A percentile compares a stretch with the other conserved stretches of the same genome.
phyloP scores from a whole-genome alignment of 495 filamentous ascomycete species.

The Neurospora sp. region DNA sequence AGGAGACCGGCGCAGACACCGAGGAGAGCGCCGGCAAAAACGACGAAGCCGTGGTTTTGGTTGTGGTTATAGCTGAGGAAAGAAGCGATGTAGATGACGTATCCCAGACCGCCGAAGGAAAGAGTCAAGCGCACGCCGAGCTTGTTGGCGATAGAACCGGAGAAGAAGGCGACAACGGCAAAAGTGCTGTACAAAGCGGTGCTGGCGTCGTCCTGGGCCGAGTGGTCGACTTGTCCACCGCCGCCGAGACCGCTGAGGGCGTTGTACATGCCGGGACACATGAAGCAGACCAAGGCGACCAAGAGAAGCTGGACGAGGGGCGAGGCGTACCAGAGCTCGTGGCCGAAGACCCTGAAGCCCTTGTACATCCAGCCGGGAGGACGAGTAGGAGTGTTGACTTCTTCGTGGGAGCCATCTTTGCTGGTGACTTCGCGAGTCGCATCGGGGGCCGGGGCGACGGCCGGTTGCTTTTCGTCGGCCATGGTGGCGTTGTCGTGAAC shows the following conservation, averaged over 20 bases:
- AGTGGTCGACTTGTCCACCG: slow-evolving; percentile 54
- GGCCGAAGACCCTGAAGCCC: slow-evolving; percentile 43
- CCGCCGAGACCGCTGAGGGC: slow-evolving; percentile 67
- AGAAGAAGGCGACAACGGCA: slow-evolving; percentile 78
- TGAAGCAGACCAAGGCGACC: slow-evolving; percentile 78
- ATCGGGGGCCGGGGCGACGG: neutral
- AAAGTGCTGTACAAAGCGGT: slow-evolving; percentile 76
- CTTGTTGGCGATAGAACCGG: slow-evolving; percentile 66
- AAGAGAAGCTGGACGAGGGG: slow-evolving; percentile 64
- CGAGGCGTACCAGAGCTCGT: slow-evolving; percentile 62
- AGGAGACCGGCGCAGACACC: slow-evolving; percentile 76
- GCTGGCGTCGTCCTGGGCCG: slow-evolving; percentile 57
- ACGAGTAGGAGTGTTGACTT: slow-evolving; percentile 8
- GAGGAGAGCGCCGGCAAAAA: slow-evolving; percentile 65
- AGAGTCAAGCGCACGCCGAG: slow-evolving; percentile 67
- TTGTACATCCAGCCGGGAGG: slow-evolving; percentile 62
- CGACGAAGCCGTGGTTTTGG: slow-evolving; percentile 62
- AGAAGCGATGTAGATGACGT: slow-evolving; percentile 70
- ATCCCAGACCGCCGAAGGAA: slow-evolving; percentile 74
- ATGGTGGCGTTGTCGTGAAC: neutral
- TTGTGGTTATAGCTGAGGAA: slow-evolving; percentile 79
- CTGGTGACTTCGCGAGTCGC: neutral
- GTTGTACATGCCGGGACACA: slow-evolving; percentile 84
- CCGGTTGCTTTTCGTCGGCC: slow-evolving; percentile 8
- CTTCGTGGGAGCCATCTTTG: neutral